Conservation (phyloP, 2,329 filamentous ascomycete genomes). For the Bipolaris sorokiniana region DNA sequence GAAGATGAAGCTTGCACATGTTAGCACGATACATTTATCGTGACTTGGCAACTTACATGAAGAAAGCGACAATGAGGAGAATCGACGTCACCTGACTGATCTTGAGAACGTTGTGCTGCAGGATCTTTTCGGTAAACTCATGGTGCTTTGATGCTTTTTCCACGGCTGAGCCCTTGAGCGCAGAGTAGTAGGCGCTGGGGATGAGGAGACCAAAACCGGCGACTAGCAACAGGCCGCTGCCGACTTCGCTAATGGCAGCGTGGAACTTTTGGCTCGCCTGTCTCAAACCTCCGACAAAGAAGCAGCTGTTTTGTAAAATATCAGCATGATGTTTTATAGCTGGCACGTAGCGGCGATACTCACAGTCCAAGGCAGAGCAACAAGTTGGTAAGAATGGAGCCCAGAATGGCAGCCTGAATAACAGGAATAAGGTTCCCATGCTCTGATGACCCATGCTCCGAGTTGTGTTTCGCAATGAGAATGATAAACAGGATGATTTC, state of each 20-base stretch:
- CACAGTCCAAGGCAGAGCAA: conserved; percentile 74
- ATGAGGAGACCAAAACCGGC: conserved; percentile 64
- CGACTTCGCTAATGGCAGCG: conserved; percentile 78
- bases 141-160: conserved; percentile 35
- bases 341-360: neutral
- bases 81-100: conserved; percentile 48
- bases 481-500: conserved; percentile 86
- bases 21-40: no score
- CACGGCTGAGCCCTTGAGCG: conserved; percentile 52
- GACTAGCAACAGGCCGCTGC: conserved; percentile 76
- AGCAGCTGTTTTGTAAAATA: conserved; percentile 59
- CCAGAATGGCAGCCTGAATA: conserved; percentile 82
- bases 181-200: conserved; percentile 44
- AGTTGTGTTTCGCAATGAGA: conserved; percentile 61
- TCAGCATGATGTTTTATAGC: neutral
- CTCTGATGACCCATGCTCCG: conserved; percentile 50
- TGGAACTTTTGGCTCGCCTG: conserved; percentile 75
- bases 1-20: conserved; percentile 58
- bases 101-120: conserved; percentile 44
- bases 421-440: conserved; percentile 60
- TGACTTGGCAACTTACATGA: conserved; percentile 40
- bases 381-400: conserved; percentile 82
- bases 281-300: conserved; percentile 75
- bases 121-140: conserved; percentile 40
- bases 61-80: conserved; percentile 45